Percentiles rank a stretch among this genome's conserved stretches.
Conservation (phyloP, 352 stramenopile species). For the Globisporangium okanoganense region DNA sequence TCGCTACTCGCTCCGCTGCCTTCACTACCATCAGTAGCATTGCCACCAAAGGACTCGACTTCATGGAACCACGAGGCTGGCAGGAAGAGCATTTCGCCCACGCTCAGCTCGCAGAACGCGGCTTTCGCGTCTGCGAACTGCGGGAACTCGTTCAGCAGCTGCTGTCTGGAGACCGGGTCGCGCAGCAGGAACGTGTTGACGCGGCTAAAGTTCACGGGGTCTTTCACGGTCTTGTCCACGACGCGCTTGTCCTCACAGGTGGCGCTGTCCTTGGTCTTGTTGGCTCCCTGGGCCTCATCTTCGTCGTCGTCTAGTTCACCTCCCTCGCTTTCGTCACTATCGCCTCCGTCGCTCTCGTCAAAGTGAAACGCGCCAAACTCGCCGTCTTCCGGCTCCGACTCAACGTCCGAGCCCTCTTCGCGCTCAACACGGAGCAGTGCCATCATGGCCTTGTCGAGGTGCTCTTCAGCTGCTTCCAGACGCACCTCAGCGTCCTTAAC, state of each 20-base stretch:
- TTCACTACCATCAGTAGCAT: too few species aligned
- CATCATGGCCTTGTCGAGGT: conserved; percentile 72
- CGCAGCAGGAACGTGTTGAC: conserved; percentile 53
- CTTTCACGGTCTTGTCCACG: conserved; percentile 51
- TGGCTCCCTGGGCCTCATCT: conserved; percentile 27
- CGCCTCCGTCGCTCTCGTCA: conserved; percentile 50
- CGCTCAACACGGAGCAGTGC: conserved; percentile 63
- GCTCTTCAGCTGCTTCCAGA: conserved; percentile 52
- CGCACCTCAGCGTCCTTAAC: conserved; percentile 37
- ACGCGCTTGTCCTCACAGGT: conserved; percentile 13
- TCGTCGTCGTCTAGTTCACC: conserved; percentile 48
- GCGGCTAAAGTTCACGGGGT: conserved; percentile 74
- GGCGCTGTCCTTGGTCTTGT: background rate
- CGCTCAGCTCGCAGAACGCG: conserved; percentile 75
- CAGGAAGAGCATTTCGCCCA: conserved; percentile 96
- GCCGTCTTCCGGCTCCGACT: conserved; percentile 25
- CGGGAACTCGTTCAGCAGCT: conserved; percentile 55
- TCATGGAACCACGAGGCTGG: conserved; percentile 98
- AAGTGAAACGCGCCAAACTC: conserved; percentile 54
- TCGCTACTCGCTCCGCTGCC: background rate
- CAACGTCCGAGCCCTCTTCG: conserved; percentile 29
- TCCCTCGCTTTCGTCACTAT: conserved; percentile 45
- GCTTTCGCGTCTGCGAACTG: conserved; percentile 50
- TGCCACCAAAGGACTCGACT: conserved; percentile 80
- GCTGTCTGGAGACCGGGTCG: conserved; percentile 20